Base-by-base conservation (phyloP, 345 rosid genomes). In the Reutealis trisperma region DNA sequence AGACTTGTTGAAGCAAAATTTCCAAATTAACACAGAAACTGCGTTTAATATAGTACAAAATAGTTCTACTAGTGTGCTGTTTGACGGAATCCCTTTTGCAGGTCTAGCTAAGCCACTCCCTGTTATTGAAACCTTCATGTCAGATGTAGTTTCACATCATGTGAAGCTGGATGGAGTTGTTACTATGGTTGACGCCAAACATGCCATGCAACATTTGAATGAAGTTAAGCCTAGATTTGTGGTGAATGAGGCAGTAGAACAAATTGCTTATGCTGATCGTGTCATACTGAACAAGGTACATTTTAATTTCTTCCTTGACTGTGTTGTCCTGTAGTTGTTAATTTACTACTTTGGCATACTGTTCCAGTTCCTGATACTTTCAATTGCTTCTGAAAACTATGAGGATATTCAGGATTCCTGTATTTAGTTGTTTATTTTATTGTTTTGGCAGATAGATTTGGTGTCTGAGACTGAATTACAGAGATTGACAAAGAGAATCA, bases 61-160 rank as follows among this genome's bases (percentile, higher is more conserved):
- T 45, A 63, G 47, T 15, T 59, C 47, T 49, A 32, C 24, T 60
- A 6, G n/a, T 44, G 51, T 19, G 15, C 32, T 82, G 65, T 27
- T 63, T 74, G 34, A 52, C 72, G 68, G 47, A 63, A 24, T 45
- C 55, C 34, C 41, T 69, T 72, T 73, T 84, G 80, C 87, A 91
- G 96, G 96, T 52, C 92, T 91, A 69, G 96, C 96, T 59, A 91
- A 91, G 83, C 93, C 93, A 41, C 90, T 84, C 72, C 96, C 96
- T 57, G 92, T 91, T 54, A 89, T 89, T 73, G 96, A 91, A 76
- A 91, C 96, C 71, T 89, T 91, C 67, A 87, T 86, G 74, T 72
- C 86, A 61, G 93, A 91, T 85, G 96, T 91, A 77, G 86, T 91
- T 81, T 86, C 89, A 1, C 84, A 62, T 12, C 59, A 86, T 66